Percentiles rank a stretch among this genome's conserved stretches.
Conservation (phyloP, 2,329 filamentous ascomycete genomes). For the Colletotrichum gloeosporioides region DNA sequence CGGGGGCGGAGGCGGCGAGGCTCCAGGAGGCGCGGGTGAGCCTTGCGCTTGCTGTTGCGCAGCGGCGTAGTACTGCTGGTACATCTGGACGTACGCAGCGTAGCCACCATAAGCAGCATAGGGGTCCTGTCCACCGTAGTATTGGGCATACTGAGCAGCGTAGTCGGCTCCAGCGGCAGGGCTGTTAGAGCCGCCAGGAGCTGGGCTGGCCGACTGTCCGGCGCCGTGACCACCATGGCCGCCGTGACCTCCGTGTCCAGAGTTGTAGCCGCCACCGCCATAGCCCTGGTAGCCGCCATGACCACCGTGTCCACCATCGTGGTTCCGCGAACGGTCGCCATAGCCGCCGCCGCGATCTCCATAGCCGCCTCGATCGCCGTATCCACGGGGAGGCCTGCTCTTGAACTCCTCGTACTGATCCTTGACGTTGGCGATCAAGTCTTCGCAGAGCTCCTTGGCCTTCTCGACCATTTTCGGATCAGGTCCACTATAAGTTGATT, state of each 20-base stretch:
- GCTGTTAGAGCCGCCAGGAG: slow-evolving; percentile 36
- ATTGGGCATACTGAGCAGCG: slow-evolving; percentile 82
- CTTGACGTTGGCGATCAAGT: slow-evolving; percentile 85
- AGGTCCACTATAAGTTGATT: slow-evolving; percentile 69
- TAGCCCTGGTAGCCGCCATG: slow-evolving; percentile 42
- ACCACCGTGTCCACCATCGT: slow-evolving; percentile 40
- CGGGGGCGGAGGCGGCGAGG: slow-evolving; percentile 62
- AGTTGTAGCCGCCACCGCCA: slow-evolving; percentile 16
- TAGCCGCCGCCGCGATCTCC: slow-evolving; percentile 40
- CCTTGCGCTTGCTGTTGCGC: slow-evolving; percentile 55
- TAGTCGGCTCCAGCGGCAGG: slow-evolving; percentile 62
- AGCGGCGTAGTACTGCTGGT: slow-evolving; percentile 72
- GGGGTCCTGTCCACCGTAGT: slow-evolving; percentile 78
- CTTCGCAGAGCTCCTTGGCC: slow-evolving; percentile 87
- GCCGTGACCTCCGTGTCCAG: slow-evolving; percentile 36
- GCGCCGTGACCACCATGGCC: slow-evolving; percentile 23
- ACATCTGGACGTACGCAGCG: slow-evolving; percentile 75
- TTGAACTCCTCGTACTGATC: slow-evolving; percentile 93
- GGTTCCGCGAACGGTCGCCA: slow-evolving; percentile 45
- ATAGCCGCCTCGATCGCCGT: slow-evolving; percentile 50
- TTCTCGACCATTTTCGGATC: slow-evolving; percentile 85
- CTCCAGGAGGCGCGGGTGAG: slow-evolving; percentile 50
- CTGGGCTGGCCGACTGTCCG: slow-evolving; percentile 27
- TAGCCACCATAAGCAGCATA: slow-evolving; percentile 94
- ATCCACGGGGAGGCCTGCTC: slow-evolving; percentile 73